Conservation (phyloP, 75 land plant species). For the Ceratopteris richardii region DNA sequence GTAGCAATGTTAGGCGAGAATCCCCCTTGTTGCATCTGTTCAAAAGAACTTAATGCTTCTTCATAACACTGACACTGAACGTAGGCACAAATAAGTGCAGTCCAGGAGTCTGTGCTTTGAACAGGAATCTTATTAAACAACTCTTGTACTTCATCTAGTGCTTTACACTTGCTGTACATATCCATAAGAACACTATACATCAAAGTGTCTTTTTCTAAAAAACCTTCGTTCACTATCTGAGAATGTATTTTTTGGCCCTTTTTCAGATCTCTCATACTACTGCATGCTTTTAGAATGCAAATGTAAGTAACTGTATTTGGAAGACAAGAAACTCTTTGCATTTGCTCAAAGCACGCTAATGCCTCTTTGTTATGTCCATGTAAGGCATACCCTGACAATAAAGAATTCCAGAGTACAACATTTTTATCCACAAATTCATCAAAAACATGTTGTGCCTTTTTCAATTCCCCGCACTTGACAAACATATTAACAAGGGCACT, state of each 20-base stretch:
- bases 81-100: constrained; percentile 11
- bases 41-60: constrained; percentile 16
- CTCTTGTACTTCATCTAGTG: constrained; percentile 9
- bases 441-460: constrained; percentile 5
- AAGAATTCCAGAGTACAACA: constrained; percentile 5
- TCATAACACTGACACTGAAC: constrained; percentile 2
- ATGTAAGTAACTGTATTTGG: constrained; percentile 7
- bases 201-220: background rate
- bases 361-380: constrained; percentile 8
- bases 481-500: constrained; percentile 8
- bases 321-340: background rate
- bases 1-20: constrained; percentile 18
- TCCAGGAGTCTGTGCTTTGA: constrained; percentile 10
- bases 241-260: constrained; percentile 9
- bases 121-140: constrained; percentile 5
- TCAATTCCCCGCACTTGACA: constrained; percentile 3
- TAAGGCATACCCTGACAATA: constrained; percentile 1
- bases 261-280: constrained; percentile 1
- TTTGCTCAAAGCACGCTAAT: constrained; percentile 7
- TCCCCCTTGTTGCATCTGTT: constrained; percentile 21
- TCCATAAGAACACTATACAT: constrained; percentile 2
- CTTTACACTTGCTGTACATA: constrained; percentile 13
- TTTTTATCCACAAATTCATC: background rate
- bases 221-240: constrained; percentile 2
- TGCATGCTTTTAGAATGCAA: constrained; percentile 17